Evolutionary conservation across 441 rosid species (phyloP).

Genomic region (Hypseocharis bilobata): DNA sequence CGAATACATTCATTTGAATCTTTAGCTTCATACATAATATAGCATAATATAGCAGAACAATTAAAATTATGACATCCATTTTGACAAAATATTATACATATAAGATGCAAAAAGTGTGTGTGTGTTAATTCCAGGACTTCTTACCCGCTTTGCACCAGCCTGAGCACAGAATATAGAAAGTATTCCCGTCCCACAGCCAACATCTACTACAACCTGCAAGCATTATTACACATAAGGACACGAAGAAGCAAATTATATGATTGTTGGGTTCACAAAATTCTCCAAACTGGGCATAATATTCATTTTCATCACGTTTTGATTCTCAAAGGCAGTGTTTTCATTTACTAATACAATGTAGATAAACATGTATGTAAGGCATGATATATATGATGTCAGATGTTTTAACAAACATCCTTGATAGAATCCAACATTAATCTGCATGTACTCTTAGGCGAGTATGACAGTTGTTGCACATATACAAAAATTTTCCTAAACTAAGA

Average conservation of each 20-base stretch:
- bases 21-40: background rate
- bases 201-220: slow-evolving; percentile 82
- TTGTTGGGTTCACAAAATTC: background rate
- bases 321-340: background rate
- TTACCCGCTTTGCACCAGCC: slow-evolving; percentile 93
- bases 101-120: background rate
- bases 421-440: background rate
- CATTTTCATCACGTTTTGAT: background rate
- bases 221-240: slow-evolving; percentile 15
- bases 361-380: background rate
- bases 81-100: background rate
- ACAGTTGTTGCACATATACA: background rate
- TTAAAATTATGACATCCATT: background rate
- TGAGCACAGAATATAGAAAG: slow-evolving; percentile 96
- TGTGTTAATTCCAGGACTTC: slow-evolving; percentile 1
- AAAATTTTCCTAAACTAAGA: slow-evolving; percentile 8
- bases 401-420: background rate
- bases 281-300: slow-evolving; percentile 5
- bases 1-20: background rate
- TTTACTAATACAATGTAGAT: background rate
- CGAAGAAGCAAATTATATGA: slow-evolving; percentile 16
- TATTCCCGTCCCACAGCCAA: slow-evolving; percentile 98
- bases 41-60: too few relatives aligned
- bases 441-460: background rate
- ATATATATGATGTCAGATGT: background rate